Conservation (phyloP, 106 monocot species). For the Phalaenopsis aphrodite region DNA sequence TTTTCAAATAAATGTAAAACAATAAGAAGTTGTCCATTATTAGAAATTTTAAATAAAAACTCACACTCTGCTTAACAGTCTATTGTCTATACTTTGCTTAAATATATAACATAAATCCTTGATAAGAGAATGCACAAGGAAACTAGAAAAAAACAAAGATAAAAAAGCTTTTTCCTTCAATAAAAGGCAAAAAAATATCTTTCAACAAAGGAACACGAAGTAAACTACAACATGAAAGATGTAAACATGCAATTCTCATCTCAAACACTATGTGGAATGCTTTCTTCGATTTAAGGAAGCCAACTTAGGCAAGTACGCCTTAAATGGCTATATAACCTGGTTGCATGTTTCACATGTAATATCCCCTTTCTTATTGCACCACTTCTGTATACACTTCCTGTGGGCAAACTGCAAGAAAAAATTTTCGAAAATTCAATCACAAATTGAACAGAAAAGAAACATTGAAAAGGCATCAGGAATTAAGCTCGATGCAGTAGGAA, state of each 20-base stretch:
- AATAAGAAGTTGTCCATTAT: not conserved
- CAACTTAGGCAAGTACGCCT: not conserved
- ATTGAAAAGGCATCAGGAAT: not conserved
- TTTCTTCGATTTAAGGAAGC: not conserved
- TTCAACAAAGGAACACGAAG: too few relatives aligned
- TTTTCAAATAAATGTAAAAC: not conserved
- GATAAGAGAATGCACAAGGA: not conserved
- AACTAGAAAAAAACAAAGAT: not conserved
- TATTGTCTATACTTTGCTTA: not conserved
- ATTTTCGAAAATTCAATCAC: not conserved
- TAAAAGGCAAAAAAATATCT: too few relatives aligned
- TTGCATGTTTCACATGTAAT: constrained; percentile 92
- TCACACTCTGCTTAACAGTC: not conserved
- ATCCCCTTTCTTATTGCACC: constrained; percentile 84
- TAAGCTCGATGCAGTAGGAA: not conserved
- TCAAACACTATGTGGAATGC: not conserved
- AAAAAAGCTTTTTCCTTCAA: not conserved
- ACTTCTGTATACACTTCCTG: constrained; percentile 90
- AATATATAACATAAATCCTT: not conserved
- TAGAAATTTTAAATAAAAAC: not conserved
- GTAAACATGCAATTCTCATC: not conserved
- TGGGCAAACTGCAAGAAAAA: constrained; percentile 62
- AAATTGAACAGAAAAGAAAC: not conserved
- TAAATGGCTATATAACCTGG: constrained; percentile 33
- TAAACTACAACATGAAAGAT: too few relatives aligned